phyloP scores from a whole-genome alignment of 2,329 filamentous ascomycete species.

The Coniochaeta prunicola region DNA sequence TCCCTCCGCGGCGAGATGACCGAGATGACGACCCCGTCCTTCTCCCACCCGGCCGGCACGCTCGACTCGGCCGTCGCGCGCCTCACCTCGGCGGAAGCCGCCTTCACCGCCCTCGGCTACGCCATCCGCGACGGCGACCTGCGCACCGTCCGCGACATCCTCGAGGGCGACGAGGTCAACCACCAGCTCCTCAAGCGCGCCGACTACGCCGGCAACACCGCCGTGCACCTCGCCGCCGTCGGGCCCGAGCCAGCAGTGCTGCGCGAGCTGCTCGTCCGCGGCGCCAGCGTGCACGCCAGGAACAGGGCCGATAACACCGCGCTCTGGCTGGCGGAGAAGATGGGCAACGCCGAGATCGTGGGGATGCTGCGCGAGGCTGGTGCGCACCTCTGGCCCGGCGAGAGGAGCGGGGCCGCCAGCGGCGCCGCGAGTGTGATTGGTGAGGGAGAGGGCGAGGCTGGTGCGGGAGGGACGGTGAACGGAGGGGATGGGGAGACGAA shows the following conservation, averaged over 20 bases:
- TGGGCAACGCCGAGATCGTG: constrained; percentile 45
- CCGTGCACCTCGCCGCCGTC: constrained; percentile 38
- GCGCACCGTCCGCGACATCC: constrained; percentile 56
- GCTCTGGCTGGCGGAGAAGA: constrained; percentile 54
- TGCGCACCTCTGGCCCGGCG: background rate
- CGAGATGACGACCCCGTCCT: constrained; percentile 63
- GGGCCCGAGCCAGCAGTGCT: constrained; percentile 42
- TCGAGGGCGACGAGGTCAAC: constrained; percentile 52
- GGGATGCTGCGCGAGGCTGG: constrained; percentile 33
- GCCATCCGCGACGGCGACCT: constrained; percentile 69
- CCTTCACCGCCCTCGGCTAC: constrained; percentile 71
- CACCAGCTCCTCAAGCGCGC: constrained; percentile 59
- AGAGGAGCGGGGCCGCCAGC: background rate
- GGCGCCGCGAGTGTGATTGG: background rate
- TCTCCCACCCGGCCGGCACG: constrained; percentile 63
- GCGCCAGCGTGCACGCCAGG: constrained; percentile 59
- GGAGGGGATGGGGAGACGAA: background rate
- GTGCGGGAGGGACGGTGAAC: background rate
- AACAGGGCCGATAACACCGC: constrained; percentile 61
- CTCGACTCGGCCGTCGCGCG: constrained; percentile 24
- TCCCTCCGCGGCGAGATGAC: constrained; percentile 83
- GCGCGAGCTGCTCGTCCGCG: constrained; percentile 49
- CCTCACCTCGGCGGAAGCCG: constrained; percentile 37
- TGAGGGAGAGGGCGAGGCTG: background rate
- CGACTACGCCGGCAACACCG: constrained; percentile 78